phyloP scores from a whole-genome alignment of 2,329 filamentous ascomycete genomes.

The Botryosphaeria dothidea region DNA sequence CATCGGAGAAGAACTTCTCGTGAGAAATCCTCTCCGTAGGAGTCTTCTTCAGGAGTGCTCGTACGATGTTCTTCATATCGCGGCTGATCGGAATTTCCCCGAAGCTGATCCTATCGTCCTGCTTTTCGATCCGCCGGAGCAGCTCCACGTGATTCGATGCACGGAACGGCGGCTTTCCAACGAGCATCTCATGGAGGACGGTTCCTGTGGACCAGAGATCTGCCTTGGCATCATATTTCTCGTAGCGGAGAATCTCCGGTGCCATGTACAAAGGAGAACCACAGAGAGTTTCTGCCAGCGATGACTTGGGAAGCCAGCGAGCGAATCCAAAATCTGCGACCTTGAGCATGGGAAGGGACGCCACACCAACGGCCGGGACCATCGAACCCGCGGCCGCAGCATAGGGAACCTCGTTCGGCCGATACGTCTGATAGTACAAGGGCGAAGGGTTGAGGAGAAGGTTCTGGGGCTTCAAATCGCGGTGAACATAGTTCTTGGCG shows the following conservation, averaged over 20 bases:
- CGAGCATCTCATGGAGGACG: constrained; percentile 93
- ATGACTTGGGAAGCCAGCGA: constrained; percentile 83
- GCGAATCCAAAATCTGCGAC: constrained; percentile 99
- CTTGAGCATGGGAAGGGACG: constrained; percentile 91
- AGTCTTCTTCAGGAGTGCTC: constrained; percentile 78
- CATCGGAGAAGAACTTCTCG: constrained; percentile 77
- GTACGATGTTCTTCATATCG: constrained; percentile 79
- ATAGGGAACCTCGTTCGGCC: constrained; percentile 65
- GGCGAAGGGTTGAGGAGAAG: constrained; percentile 83
- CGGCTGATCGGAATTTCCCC: constrained; percentile 68
- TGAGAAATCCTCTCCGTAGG: constrained; percentile 85
- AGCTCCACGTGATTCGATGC: constrained; percentile 94
- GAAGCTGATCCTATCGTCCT: constrained; percentile 84
- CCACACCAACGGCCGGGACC: constrained; percentile 76
- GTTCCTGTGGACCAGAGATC: constrained; percentile 98
- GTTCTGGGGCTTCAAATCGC: constrained; percentile 97
- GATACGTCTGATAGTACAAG: constrained; percentile 63
- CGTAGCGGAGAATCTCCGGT: constrained; percentile 93
- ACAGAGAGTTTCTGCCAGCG: constrained; percentile 92
- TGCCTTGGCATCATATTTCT: constrained; percentile 95
- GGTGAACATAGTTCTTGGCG: constrained; percentile 84
- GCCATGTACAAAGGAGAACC: constrained; percentile 98
- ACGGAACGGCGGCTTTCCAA: constrained; percentile 84
- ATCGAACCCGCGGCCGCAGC: constrained; percentile 80
- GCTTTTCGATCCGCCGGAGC: constrained; percentile 85